A percentile compares a stretch with the other conserved stretches of the same genome.
phyloP scores from a whole-genome alignment of 768 basidiomycete genomes.

The Boletus subparvulus region DNA sequence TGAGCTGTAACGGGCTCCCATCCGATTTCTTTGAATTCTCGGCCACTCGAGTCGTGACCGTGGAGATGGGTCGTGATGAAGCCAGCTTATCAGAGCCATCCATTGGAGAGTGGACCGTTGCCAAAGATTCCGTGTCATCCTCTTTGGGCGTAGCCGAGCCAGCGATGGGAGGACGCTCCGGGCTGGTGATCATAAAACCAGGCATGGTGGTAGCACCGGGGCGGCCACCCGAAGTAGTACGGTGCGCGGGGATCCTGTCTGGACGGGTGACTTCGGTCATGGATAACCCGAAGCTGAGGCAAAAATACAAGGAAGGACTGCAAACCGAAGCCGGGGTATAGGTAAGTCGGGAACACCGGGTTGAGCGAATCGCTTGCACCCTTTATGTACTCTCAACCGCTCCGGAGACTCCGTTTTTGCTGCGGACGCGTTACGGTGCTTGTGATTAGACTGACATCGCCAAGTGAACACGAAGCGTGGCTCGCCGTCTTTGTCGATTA shows the following conservation, averaged over 20 bases:
- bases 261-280: conserved; percentile 1
- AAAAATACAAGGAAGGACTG: conserved; percentile 1
- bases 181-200: not conserved
- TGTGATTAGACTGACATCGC: conserved; percentile 5
- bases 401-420: not conserved
- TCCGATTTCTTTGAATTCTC: not conserved
- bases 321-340: not conserved
- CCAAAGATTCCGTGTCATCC: not conserved
- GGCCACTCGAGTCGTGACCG: not conserved
- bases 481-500: conserved; percentile 16
- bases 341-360: not conserved
- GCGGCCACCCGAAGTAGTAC: not conserved
- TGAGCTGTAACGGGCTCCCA: conserved; percentile 34
- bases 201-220: not conserved
- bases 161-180: not conserved
- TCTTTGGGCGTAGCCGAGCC: not conserved
- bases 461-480: not conserved
- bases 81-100: conserved; percentile 1
- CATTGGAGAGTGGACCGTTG: not conserved
- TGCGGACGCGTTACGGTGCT: not conserved
- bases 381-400: conserved; percentile 10
- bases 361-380: not conserved
- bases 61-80: conserved; percentile 5
- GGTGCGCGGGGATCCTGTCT: not conserved
- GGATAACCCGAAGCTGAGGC: not conserved